These are phyloP conservation scores for Talaromyces amestolkiae DNA, from an alignment of 2,329 filamentous ascomycete species.

Conservation along the genomic window DNA sequence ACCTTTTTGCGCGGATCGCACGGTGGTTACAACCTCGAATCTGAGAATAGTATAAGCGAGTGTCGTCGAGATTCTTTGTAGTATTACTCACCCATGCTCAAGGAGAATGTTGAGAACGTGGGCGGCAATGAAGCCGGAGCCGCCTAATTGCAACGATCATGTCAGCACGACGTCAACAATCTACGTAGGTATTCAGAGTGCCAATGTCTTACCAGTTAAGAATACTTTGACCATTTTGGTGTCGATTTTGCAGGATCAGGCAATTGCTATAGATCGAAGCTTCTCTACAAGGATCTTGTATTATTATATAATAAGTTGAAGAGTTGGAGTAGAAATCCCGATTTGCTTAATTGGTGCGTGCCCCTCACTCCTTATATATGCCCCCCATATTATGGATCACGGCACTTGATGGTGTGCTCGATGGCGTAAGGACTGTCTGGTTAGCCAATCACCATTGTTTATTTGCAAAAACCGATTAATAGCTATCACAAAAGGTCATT, in stretches of 20 bases:
- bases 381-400: background rate
- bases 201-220: slow-evolving; percentile 32
- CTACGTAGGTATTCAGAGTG: background rate
- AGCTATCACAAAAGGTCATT: background rate
- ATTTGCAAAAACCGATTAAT: background rate
- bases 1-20: slow-evolving; percentile 61
- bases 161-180: background rate
- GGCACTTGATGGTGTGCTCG: background rate
- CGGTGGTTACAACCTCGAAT: slow-evolving; percentile 62
- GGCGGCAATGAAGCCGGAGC: slow-evolving; percentile 64
- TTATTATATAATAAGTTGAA: background rate
- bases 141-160: slow-evolving; percentile 41
- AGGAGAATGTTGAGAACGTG: slow-evolving; percentile 62
- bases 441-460: background rate
- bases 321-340: background rate
- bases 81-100: slow-evolving; percentile 44
- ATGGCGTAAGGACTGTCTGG: background rate
- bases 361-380: background rate
- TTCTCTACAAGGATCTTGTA: background rate
- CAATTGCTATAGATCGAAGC: background rate
- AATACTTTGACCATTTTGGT: slow-evolving; percentile 41
- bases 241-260: background rate
- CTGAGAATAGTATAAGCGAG: slow-evolving; percentile 32
- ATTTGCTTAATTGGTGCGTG: background rate
- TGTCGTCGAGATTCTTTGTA: background rate